These are phyloP conservation scores for Coemansia sp. DNA, from an alignment of 192 early-diverging fungal genomes.

Conservation along the genomic window DNA sequence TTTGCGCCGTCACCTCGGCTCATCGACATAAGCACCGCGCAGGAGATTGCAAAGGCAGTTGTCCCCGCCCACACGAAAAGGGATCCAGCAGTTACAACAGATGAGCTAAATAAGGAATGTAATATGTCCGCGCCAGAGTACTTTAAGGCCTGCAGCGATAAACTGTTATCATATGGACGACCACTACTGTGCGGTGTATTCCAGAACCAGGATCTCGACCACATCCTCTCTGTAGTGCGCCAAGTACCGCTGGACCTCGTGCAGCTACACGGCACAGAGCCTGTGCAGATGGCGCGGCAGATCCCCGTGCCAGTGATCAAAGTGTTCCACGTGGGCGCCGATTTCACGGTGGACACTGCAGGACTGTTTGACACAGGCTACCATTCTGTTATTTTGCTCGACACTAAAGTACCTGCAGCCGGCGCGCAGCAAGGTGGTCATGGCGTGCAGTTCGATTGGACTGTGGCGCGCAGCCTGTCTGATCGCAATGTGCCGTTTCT, in stretches of 20 bases:
- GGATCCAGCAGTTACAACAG: background rate
- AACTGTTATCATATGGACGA: slow-evolving; percentile 17
- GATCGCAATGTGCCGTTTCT: slow-evolving; percentile 68
- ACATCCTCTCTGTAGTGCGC: slow-evolving; percentile 67
- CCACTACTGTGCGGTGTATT: slow-evolving; percentile 96
- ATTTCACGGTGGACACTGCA: slow-evolving; percentile 27
- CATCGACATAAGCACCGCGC: slow-evolving; percentile 64
- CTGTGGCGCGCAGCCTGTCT: slow-evolving; percentile 61
- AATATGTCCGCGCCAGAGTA: background rate
- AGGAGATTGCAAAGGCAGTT: slow-evolving; percentile 73
- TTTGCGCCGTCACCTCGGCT: slow-evolving; percentile 85
- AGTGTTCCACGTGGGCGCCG: slow-evolving; percentile 80
- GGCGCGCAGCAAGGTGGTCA: slow-evolving; percentile 72
- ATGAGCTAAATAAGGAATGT: background rate
- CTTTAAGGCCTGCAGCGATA: slow-evolving; percentile 27
- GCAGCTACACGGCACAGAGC: slow-evolving; percentile 90
- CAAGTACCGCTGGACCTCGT: slow-evolving; percentile 81
- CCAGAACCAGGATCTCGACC: slow-evolving; percentile 74
- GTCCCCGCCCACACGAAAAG: background rate
- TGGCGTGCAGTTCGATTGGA: slow-evolving; percentile 87
- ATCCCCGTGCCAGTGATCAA: slow-evolving; percentile 85
- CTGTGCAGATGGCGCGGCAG: slow-evolving; percentile 60
- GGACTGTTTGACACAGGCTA: slow-evolving; percentile 14
- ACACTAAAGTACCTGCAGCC: slow-evolving; percentile 59
- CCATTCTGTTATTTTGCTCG: slow-evolving; percentile 55